phyloP scores from a whole-genome alignment of 441 rosid genomes.

The Aleurites moluccanus region DNA sequence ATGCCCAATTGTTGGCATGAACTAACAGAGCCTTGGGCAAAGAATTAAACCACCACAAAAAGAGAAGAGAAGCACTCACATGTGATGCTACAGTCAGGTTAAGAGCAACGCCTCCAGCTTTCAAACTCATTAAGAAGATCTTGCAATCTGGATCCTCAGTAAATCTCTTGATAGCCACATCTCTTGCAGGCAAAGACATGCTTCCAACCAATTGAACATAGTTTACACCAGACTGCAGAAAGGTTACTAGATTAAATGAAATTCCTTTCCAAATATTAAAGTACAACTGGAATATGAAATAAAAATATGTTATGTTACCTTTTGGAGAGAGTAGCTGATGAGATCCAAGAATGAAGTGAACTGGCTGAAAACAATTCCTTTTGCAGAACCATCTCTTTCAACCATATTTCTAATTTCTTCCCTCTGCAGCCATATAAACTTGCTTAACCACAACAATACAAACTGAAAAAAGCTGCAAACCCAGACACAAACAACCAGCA shows the following conservation, averaged over 20 bases:
- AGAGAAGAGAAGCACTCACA: constrained; percentile 45
- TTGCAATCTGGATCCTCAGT: constrained; percentile 85
- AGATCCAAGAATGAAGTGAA: constrained; percentile 97
- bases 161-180: constrained; percentile 80
- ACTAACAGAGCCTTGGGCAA: not conserved
- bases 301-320: constrained; percentile 40
- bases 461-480: not conserved
- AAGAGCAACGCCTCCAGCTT: constrained; percentile 97
- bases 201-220: constrained; percentile 92
- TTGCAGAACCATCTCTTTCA: constrained; percentile 98
- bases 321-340: constrained; percentile 73
- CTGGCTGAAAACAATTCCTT: constrained; percentile 98
- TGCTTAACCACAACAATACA: constrained; percentile 7
- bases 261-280: not conserved
- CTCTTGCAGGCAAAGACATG: constrained; percentile 81
- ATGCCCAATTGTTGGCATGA: not conserved
- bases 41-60: not conserved
- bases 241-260: constrained; percentile 8
- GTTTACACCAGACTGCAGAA: constrained; percentile 68
- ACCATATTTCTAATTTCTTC: constrained; percentile 94
- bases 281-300: not conserved
- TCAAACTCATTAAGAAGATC: constrained; percentile 89
- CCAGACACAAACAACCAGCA: not conserved
- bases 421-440: constrained; percentile 52
- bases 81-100: constrained; percentile 95